Evolutionary conservation across 257 asterid genomes (phyloP), one percentile per base, ranked within the genome.

Genomic region (Gardenia jasminoides): DNA sequence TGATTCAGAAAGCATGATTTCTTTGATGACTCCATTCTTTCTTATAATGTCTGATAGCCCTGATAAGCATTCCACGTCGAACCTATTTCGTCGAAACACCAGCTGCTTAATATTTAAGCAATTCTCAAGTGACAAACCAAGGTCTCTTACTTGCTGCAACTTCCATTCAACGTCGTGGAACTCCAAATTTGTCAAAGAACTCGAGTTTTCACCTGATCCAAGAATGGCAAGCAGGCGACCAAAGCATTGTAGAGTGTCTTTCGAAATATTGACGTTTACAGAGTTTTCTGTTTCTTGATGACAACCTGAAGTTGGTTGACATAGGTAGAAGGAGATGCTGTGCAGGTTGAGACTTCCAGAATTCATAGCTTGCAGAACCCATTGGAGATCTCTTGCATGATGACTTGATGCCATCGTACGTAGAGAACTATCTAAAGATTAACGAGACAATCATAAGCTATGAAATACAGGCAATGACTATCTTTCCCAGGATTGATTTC

Each of bases 131-230:
- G 88, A 75, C 24, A 22, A 19, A 3, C 81, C 79, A 59, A 90
- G 90, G 43, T 86, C 77, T 59, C 78, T 83, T 19, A 85, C 71
- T 62, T 80, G 91, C 75, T 85, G 87, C 3, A 76, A 13, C 68
- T 89, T 89, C 98, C 98, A 94, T 70, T 91, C 87, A 0, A 86
- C 88, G 7, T 73, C 82, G 73, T 91, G 92, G 89, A 94, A 94
- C 80, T 89, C 97, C 58, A 92, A 13, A 82, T 89, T 84, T 76
- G 73, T 85, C 74, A 94, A 64, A 11, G 88, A 81, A 2, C 82
- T 67, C 12, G 74, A 26, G 24, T 36, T 44, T 56, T 70, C 10
- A 0, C 87, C 58, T 12, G 85, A 78, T 67, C 77, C 80, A 67
- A 92, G 64, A 48, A 77, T 82, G 47, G 78, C 12, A 85, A 94